Base-by-base conservation (phyloP, 1,139 yeast species). In the Magnusiomyces tetraspermus region DNA sequence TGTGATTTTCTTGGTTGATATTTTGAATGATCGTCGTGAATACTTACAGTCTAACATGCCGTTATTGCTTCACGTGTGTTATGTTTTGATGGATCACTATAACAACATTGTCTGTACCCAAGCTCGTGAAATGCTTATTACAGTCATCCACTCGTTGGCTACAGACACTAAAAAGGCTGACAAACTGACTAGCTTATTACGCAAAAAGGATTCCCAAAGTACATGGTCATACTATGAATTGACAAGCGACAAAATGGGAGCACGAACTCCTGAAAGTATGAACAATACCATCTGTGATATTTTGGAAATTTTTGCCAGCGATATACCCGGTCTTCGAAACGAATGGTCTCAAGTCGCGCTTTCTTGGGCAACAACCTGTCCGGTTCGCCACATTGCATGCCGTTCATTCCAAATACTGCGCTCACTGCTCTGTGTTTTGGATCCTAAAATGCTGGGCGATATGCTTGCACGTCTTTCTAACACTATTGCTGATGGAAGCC, bases 351-450 rank as follows among this genome's bases (percentile, higher is more conserved):
- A 83, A 48, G 81, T 80, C 1, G 87, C 97, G 0, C 73, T 94
- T 47, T 76, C 77, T 40, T 94, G 98, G 98, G 97, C 98, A 0
- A 92, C 98, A 0, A 83, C 96, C 1, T 92, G 98, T 71, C 95
- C 97, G 1, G 98, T 92, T 0, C 77, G 97, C 62, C 99, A 94
- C 66, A 80, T 92, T 63, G 98, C 99, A 0, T 92, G 98, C 61
- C 78, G 98, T 31, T 89, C 97, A 0, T 92, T 94, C 67, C 98
- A 94, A 66, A 77, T 89, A 0, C 92, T 90, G 69, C 74, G 99
- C 49, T 86, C 95, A 3, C 69, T 92, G 51, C 71, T 89, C 17
- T 78, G 86, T 15, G 82, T 83, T 59, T 71, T 92, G 58, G 97
- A 92, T 64, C 92, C 85, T 63, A 76, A 79, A 15, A 92, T 92